Evolutionary conservation across 2,329 filamentous ascomycete species (phyloP).

Genomic region (Xylaria sp.): DNA sequence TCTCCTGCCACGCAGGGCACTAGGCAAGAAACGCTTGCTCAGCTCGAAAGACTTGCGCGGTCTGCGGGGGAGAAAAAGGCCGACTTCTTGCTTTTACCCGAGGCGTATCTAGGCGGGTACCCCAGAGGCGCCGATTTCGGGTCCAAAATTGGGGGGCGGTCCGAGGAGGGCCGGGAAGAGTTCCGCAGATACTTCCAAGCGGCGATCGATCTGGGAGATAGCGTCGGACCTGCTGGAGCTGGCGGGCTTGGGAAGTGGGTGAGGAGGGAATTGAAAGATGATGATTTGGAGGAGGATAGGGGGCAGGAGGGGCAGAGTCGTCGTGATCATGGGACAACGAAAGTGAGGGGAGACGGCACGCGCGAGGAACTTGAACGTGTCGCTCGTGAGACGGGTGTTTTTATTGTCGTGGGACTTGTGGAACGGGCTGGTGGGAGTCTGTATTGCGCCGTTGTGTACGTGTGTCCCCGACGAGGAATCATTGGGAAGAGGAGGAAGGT

Average conservation of each 20-base stretch:
- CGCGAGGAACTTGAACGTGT: constrained; percentile 82
- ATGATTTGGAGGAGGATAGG: constrained; percentile 25
- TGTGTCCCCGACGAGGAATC: constrained; percentile 77
- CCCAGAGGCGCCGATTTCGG: constrained; percentile 85
- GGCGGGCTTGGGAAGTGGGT: constrained; percentile 69
- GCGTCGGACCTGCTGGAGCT: constrained; percentile 53
- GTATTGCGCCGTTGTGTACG: constrained; percentile 85
- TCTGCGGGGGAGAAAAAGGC: constrained; percentile 66
- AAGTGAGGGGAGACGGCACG: constrained; percentile 72
- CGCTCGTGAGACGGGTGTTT: constrained; percentile 80
- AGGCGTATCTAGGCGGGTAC: constrained; percentile 92
- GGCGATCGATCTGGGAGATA: constrained; percentile 87
- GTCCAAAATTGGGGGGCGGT: constrained; percentile 75
- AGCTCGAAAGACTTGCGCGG: constrained; percentile 70
- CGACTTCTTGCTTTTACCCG: constrained; percentile 86
- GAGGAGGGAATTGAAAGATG: constrained; percentile 62
- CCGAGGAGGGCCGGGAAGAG: constrained; percentile 79
- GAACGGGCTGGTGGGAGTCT: constrained; percentile 83
- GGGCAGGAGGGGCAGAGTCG: constrained; percentile 47
- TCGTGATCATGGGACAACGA: constrained; percentile 41
- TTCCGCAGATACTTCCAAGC: constrained; percentile 81
- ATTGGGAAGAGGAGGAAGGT: constrained; percentile 91
- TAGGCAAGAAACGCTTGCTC: constrained; percentile 68
- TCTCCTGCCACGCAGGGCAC: constrained; percentile 64
- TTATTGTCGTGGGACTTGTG: constrained; percentile 81